Evolutionary conservation across 1,284 basidiomycete species (phyloP).

Genomic region (Apiotrichum domesticum): DNA sequence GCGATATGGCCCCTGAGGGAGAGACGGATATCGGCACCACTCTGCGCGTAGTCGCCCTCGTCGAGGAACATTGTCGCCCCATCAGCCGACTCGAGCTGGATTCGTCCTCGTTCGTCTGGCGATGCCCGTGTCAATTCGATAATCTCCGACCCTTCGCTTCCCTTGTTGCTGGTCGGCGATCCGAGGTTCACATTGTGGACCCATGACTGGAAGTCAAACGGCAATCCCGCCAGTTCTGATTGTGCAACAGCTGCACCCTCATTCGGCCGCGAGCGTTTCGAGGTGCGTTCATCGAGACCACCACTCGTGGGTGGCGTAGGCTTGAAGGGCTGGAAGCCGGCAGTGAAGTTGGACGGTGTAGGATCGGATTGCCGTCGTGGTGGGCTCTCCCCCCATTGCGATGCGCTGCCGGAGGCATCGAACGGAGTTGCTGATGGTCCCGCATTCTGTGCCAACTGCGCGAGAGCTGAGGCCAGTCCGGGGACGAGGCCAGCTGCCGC

Average conservation of each 20-base stretch:
- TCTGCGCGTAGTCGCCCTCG: not conserved
- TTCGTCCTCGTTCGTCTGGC: not conserved
- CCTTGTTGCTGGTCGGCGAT: not conserved
- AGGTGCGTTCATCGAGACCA: not conserved
- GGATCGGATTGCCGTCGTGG: not conserved
- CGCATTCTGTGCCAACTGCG: not conserved
- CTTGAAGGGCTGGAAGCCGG: not conserved
- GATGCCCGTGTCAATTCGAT: conserved; percentile 1
- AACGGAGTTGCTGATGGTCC: not conserved
- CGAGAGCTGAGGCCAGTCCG: not conserved
- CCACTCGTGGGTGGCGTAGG: not conserved
- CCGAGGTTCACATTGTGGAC: not conserved
- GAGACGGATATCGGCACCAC: not conserved
- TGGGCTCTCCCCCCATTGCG: not conserved
- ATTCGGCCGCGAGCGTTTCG: not conserved
- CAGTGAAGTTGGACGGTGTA: not conserved
- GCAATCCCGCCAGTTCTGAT: not conserved
- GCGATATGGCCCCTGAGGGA: not conserved
- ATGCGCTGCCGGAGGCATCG: too few relatives aligned
- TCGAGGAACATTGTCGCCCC: not conserved
- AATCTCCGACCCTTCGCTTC: not conserved
- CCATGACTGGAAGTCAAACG: conserved; percentile 2
- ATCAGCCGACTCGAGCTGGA: not conserved
- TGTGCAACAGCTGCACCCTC: not conserved
- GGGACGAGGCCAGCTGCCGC: not conserved